A percentile compares a stretch with the other conserved stretches of the same genome.
These are phyloP conservation scores for Pyrenula aspistea DNA, from an alignment of 495 filamentous ascomycete species.

Conservation along the genomic window DNA sequence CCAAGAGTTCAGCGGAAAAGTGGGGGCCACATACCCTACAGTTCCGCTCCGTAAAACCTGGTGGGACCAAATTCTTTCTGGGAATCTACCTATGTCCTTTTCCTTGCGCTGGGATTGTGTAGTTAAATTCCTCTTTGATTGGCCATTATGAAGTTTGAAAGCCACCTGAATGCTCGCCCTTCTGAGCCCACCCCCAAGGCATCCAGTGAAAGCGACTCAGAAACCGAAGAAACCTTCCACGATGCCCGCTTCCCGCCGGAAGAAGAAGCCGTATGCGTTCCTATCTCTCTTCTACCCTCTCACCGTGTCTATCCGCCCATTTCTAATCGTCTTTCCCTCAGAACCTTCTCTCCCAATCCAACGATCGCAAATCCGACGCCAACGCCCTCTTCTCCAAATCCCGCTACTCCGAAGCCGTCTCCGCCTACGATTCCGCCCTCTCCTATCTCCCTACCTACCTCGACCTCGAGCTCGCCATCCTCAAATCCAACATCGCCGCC, in stretches of 20 bases:
- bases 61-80: too few relatives aligned
- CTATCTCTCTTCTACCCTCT: slow-evolving; percentile 2
- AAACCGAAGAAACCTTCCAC: slow-evolving; percentile 33
- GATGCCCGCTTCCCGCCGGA: slow-evolving; percentile 54
- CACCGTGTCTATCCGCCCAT: not conserved
- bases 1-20: too few relatives aligned
- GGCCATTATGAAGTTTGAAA: not conserved
- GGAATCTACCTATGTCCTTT: too few relatives aligned
- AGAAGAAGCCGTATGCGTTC: slow-evolving; percentile 55
- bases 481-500: slow-evolving; percentile 81
- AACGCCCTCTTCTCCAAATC: slow-evolving; percentile 63
- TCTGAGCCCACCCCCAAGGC: slow-evolving; percentile 6
- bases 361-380: slow-evolving; percentile 61
- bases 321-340: slow-evolving; percentile 17
- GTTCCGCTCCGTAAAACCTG: too few relatives aligned
- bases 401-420: slow-evolving; percentile 74
- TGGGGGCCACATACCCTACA: too few relatives aligned
- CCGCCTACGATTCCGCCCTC: slow-evolving; percentile 77
- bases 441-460: slow-evolving; percentile 76
- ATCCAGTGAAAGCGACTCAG: slow-evolving; percentile 18
- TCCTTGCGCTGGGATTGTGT: too few relatives aligned
- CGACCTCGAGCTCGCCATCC: slow-evolving; percentile 78
- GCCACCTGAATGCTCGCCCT: not conserved
- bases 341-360: slow-evolving; percentile 60
- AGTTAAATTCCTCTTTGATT: slow-evolving; percentile 1